These are phyloP conservation scores for Geotrichum macrosporum DNA, from an alignment of 1,139 yeast genomes.

Conservation along the genomic window DNA sequence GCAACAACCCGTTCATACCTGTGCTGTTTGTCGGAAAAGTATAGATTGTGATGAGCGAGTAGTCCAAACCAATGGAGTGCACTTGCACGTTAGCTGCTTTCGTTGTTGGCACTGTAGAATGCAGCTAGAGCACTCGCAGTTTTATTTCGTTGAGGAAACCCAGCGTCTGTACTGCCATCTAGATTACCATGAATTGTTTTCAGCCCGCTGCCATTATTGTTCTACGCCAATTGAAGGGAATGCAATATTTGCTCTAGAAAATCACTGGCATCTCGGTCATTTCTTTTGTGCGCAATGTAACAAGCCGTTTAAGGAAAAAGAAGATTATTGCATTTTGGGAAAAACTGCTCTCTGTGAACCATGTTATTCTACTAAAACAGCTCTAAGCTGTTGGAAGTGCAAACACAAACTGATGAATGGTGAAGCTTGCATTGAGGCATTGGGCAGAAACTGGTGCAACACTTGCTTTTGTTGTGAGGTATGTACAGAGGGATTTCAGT, in stretches of 20 bases:
- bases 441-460: conserved; percentile 37
- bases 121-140: conserved; percentile 36
- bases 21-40: conserved; percentile 20
- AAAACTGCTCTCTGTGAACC: conserved; percentile 30
- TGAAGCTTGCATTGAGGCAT: conserved; percentile 33
- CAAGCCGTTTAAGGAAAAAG: conserved; percentile 27
- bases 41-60: conserved; percentile 27
- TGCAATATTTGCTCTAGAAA: conserved; percentile 35
- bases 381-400: conserved; percentile 38
- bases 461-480: conserved; percentile 37
- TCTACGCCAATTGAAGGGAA: conserved; percentile 35
- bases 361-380: conserved; percentile 33
- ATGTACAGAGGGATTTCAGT: conserved; percentile 32
- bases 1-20: conserved; percentile 18
- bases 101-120: conserved; percentile 32
- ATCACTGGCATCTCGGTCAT: conserved; percentile 37
- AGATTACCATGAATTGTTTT: conserved; percentile 37
- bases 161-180: conserved; percentile 34
- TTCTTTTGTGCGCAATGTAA: conserved; percentile 38
- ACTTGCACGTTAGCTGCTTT: conserved; percentile 35
- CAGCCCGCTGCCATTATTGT: conserved; percentile 36
- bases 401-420: conserved; percentile 26
- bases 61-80: conserved; percentile 28
- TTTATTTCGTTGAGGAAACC: conserved; percentile 25
- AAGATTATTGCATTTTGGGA: conserved; percentile 30